phyloP scores from a whole-genome alignment of 2,329 filamentous ascomycete species.

The Talaromyces verruculosus region DNA sequence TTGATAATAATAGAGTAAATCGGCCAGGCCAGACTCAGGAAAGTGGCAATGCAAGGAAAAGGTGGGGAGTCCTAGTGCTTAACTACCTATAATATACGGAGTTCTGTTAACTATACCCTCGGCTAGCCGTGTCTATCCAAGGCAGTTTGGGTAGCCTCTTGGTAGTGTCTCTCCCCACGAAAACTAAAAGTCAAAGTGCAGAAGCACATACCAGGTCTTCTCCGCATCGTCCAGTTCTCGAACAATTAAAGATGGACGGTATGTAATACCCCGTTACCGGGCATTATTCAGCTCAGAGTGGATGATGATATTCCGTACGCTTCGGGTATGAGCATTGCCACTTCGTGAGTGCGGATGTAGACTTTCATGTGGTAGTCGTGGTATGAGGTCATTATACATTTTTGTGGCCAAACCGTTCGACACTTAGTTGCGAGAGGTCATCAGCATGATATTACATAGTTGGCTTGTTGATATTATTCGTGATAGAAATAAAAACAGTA shows the following conservation, averaged over 20 bases:
- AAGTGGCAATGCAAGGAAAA: constrained; percentile 6
- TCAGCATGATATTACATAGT: not conserved
- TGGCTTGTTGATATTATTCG: not conserved
- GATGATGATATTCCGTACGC: constrained; percentile 4
- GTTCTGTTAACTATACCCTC: not conserved
- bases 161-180: constrained; percentile 11
- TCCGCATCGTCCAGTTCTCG: constrained; percentile 4
- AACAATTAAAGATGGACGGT: not conserved
- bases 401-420: not conserved
- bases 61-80: not conserved
- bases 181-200: not conserved
- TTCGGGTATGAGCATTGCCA: constrained; percentile 14
- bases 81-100: not conserved
- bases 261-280: constrained; percentile 6
- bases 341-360: not conserved
- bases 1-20: not conserved
- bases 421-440: not conserved
- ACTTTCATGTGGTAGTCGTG: not conserved
- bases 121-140: constrained; percentile 17
- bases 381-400: constrained; percentile 15
- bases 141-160: not conserved
- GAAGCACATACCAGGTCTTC: constrained; percentile 6
- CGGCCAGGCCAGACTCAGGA: not conserved
- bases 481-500: not conserved
- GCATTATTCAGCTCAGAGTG: not conserved